These are phyloP conservation scores for Leccinum variicolor DNA, from an alignment of 768 basidiomycete genomes.

Conservation along the genomic window DNA sequence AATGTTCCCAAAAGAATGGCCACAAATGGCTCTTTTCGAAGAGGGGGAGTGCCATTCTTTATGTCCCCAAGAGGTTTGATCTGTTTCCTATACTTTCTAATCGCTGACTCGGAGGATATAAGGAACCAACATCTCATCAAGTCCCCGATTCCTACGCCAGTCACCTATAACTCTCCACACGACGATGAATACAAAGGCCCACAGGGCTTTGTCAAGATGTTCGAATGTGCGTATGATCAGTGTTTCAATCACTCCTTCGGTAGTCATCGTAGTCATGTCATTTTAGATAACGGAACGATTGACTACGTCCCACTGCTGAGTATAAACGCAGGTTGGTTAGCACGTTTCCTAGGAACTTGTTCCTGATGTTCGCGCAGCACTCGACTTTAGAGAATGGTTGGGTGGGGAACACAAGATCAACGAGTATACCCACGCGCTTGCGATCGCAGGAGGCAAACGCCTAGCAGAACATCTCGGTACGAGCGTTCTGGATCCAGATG, in stretches of 20 bases:
- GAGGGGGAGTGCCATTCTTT: constrained; percentile 65
- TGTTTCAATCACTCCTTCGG: not conserved
- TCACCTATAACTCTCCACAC: constrained; percentile 47
- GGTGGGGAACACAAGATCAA: constrained; percentile 76
- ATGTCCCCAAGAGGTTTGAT: constrained; percentile 61
- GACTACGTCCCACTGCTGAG: constrained; percentile 55
- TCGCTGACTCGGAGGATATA: not conserved
- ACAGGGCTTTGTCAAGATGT: constrained; percentile 45
- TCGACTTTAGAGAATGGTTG: constrained; percentile 68
- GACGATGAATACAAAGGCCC: constrained; percentile 31
- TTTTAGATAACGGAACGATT: constrained; percentile 60
- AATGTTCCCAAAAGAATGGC: constrained; percentile 50
- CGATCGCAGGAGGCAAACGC: constrained; percentile 58
- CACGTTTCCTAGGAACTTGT: not conserved
- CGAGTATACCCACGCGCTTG: constrained; percentile 66
- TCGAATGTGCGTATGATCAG: constrained; percentile 34
- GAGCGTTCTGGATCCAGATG: constrained; percentile 53
- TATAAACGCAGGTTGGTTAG: constrained; percentile 44
- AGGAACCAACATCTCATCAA: constrained; percentile 66
- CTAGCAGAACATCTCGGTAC: constrained; percentile 64
- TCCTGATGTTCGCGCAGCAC: constrained; percentile 38
- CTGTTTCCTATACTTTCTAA: not conserved
- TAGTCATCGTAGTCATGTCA: not conserved
- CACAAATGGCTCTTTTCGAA: constrained; percentile 84
- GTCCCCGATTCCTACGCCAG: constrained; percentile 56